These are phyloP conservation scores for Tetrapisispora arboricola DNA, from an alignment of 805 yeast genomes.

Conservation along the genomic window DNA sequence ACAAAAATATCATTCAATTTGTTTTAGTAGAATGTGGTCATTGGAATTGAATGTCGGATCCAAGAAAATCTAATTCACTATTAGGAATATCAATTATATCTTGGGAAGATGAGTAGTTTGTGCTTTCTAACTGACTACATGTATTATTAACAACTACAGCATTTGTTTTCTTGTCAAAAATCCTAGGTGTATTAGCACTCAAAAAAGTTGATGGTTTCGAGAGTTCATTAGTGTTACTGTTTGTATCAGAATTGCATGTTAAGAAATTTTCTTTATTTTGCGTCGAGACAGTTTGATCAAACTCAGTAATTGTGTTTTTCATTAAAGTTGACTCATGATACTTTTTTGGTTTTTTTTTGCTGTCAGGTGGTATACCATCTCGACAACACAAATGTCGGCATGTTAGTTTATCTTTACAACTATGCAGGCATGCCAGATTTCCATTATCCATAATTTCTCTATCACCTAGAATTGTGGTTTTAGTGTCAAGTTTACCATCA, in stretches of 20 bases:
- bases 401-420: constrained; percentile 30
- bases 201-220: too few relatives aligned
- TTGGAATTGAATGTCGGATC: constrained; percentile 19
- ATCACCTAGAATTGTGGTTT: background rate
- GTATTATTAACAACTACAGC: background rate
- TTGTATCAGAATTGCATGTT: too few relatives aligned
- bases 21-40: background rate
- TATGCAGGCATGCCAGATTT: constrained; percentile 33
- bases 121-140: background rate
- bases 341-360: background rate
- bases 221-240: too few relatives aligned
- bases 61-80: constrained; percentile 8
- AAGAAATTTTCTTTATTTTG: too few relatives aligned
- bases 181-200: too few relatives aligned
- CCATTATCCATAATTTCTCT: constrained; percentile 17
- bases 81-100: background rate
- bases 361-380: constrained; percentile 30
- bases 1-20: too few relatives aligned
- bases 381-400: constrained; percentile 42
- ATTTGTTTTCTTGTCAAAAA: too few relatives aligned
- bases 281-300: too few relatives aligned
- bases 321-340: too few relatives aligned
- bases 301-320: too few relatives aligned
- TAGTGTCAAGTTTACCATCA: too few relatives aligned
- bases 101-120: background rate